Evolutionary conservation across 257 asterid species (phyloP), one percentile per base, ranked within the genome.

Genomic region (Sherardia arvensis): DNA sequence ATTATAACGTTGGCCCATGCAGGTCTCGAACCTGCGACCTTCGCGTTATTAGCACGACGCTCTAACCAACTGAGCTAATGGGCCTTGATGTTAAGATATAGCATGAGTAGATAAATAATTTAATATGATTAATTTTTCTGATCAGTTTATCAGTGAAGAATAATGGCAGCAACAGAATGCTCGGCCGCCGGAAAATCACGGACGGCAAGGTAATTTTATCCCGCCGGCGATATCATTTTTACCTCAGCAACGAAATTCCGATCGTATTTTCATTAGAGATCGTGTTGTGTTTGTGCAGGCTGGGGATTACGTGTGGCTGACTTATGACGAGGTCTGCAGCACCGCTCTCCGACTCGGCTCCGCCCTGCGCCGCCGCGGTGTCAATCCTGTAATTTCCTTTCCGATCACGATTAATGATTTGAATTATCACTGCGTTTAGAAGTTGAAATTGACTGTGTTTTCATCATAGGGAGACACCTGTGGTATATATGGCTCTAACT

Each of bases 401-500:
- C 51, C 51, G 20, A 43, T 43, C 8, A 3, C 21, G 21, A 17
- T 43, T 43, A 3, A 15, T 43, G 20, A 49, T 49, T 49, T 20
- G 56, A 21, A 6, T 1, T 20, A 21, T 21, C 25, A 51, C 56
- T 51, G 36, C 15, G 14, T 14, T 28, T 56, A 1, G 3, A 15
- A 32, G 40, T 2, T n/a, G 4, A 7, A 20, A 59, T 9, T 17
- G 29, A 10, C 28, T 27, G 7, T 18, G n/a, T 26, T 11, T 1
- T 32, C 47, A 64, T 62, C 38, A 4, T 58, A 91, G 98, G 98
- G 98, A 20, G 95, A 80, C 53, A 77, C 72, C 53, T 91, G 98
- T 61, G 98, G 97, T 67, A 91, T 88, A 59, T 91, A 88, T 70
- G 97, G 97, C 66, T 79, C 85, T 34, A 91, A 92, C 68, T 76